Conservation (phyloP, 495 filamentous ascomycete genomes). For the Aspergillus bertholletiae region DNA sequence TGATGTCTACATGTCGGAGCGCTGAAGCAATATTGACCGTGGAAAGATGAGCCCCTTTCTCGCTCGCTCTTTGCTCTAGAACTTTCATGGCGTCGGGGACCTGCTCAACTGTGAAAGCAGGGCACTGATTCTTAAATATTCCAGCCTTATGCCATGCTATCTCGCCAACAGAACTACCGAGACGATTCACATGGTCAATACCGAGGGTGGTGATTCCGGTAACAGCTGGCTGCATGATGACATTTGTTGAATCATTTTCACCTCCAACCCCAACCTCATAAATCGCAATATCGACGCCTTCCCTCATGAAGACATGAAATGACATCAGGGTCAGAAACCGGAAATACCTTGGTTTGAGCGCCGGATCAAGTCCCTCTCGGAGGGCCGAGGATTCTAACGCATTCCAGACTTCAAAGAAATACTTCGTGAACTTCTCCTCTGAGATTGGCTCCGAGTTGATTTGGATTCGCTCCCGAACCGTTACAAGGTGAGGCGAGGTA, state of each 20-base stretch:
- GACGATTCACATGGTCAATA: slow-evolving; percentile 71
- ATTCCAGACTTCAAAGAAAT: slow-evolving; percentile 69
- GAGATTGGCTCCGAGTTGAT: slow-evolving; percentile 52
- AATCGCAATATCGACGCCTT: slow-evolving; percentile 67
- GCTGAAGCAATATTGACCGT: background rate
- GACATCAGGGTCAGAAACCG: slow-evolving; percentile 68
- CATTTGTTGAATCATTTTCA: slow-evolving; percentile 80
- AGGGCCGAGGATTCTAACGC: slow-evolving; percentile 32
- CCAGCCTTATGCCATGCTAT: slow-evolving; percentile 93
- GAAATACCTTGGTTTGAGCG: slow-evolving; percentile 52
- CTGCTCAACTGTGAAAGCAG: slow-evolving; percentile 69
- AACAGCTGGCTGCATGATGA: slow-evolving; percentile 62
- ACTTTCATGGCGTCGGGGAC: slow-evolving; percentile 52
- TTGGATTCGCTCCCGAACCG: slow-evolving; percentile 61
- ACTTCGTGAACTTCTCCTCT: slow-evolving; percentile 49
- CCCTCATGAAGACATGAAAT: slow-evolving; percentile 69
- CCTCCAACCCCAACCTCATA: slow-evolving; percentile 85
- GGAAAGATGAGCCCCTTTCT: slow-evolving; percentile 36
- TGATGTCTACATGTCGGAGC: background rate
- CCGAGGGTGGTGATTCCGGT: slow-evolving; percentile 71
- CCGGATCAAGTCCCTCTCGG: background rate
- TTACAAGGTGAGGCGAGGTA: slow-evolving; percentile 62
- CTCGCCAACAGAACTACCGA: slow-evolving; percentile 71
- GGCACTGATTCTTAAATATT: slow-evolving; percentile 66
- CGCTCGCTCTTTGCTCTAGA: slow-evolving; percentile 57